A percentile compares a stretch with the other conserved stretches of the same genome.
Evolutionary conservation across 2,329 filamentous ascomycete genomes (phyloP).

Genomic region (Verticillium alfalfae): DNA sequence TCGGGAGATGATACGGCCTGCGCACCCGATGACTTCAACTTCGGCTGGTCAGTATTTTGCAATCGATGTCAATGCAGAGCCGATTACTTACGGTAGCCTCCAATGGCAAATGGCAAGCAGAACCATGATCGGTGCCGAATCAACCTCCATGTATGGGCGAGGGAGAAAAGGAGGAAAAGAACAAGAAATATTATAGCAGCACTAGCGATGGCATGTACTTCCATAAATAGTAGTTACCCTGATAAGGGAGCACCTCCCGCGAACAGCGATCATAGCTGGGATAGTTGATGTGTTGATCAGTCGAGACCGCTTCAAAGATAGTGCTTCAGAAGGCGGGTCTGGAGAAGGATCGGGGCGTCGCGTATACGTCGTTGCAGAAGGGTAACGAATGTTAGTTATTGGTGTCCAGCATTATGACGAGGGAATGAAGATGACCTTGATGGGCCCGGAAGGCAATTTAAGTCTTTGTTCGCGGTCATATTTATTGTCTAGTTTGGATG

Average conservation of each 20-base stretch:
- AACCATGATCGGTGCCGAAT: slow-evolving; percentile 15
- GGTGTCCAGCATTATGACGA: too few species aligned
- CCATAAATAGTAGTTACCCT: slow-evolving; percentile 22
- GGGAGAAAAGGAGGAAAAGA: slow-evolving; percentile 32
- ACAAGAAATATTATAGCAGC: slow-evolving; percentile 36
- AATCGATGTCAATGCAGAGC: too few species aligned
- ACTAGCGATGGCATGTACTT: slow-evolving; percentile 32
- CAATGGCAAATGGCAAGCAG: slow-evolving; percentile 7
- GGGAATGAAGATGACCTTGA: too few species aligned
- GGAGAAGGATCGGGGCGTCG: too few species aligned
- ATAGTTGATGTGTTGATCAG: background rate
- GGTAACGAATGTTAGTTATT: too few species aligned
- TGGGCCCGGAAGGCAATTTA: too few species aligned
- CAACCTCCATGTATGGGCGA: slow-evolving; percentile 31
- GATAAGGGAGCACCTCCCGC: background rate
- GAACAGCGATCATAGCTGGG: background rate
- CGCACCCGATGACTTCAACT: background rate
- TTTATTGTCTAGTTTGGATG: too few species aligned
- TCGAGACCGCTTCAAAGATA: too few species aligned
- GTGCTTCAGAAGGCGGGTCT: too few species aligned
- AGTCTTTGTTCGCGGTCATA: too few species aligned
- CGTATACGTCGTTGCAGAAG: too few species aligned
- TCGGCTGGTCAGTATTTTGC: too few species aligned
- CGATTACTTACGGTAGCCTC: slow-evolving; percentile 5
- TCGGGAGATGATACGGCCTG: background rate